Evolutionary conservation across 768 basidiomycete species (phyloP).

Genomic region (Podaxis sp.): DNA sequence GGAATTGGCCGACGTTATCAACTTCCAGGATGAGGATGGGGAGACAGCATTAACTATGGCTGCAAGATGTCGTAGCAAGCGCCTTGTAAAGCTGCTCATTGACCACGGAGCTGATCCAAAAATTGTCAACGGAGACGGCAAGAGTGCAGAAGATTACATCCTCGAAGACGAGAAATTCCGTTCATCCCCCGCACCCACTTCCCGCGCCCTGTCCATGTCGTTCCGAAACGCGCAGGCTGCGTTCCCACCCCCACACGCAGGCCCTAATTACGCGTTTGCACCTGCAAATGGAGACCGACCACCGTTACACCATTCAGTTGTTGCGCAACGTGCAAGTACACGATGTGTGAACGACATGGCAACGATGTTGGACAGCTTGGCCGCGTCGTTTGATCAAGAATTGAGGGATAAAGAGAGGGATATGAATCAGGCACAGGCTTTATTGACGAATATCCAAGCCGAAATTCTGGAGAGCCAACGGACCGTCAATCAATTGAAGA

Average conservation of each 20-base stretch:
- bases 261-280: slow-evolving; percentile 41
- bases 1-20: slow-evolving; percentile 96
- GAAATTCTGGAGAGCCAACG: slow-evolving; percentile 88
- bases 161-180: slow-evolving; percentile 97
- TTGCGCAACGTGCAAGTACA: slow-evolving; percentile 84
- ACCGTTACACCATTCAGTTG: slow-evolving; percentile 80
- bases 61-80: slow-evolving; percentile 91
- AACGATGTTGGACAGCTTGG: slow-evolving; percentile 83
- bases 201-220: slow-evolving; percentile 64
- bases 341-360: slow-evolving; percentile 84
- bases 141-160: slow-evolving; percentile 98
- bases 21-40: slow-evolving; percentile 98
- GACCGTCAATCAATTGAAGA: slow-evolving; percentile 64
- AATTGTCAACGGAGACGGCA: slow-evolving; percentile 90
- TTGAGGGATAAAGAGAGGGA: slow-evolving; percentile 90
- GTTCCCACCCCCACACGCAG: slow-evolving; percentile 44
- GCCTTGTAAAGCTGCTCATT: slow-evolving; percentile 91
- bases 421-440: slow-evolving; percentile 82
- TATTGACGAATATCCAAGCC: slow-evolving; percentile 82
- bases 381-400: slow-evolving; percentile 89
- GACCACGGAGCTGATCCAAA: slow-evolving; percentile 97
- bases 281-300: slow-evolving; percentile 60
- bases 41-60: slow-evolving; percentile 98
- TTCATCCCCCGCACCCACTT: slow-evolving; percentile 80
- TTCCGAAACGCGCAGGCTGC: slow-evolving; percentile 70